Conservation (phyloP, 257 asterid species). For the Solanum paucissectum region DNA sequence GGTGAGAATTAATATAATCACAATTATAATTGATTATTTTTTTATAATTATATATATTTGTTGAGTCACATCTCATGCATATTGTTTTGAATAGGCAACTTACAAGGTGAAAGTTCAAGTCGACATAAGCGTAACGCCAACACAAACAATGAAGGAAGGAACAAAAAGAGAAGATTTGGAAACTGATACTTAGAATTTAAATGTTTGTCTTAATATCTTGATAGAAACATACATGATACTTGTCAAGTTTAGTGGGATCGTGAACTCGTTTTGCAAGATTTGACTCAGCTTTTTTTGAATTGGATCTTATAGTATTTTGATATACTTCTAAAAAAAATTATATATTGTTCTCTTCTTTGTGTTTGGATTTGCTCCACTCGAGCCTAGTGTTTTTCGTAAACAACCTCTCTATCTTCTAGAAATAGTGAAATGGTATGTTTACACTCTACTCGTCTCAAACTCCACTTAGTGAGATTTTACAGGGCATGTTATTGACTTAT, state of each 20-base stretch:
- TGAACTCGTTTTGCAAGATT: background rate
- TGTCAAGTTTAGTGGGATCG: background rate
- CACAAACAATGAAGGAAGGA: background rate
- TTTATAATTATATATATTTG: background rate
- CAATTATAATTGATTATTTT: background rate
- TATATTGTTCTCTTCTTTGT: too few species aligned
- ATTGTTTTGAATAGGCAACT: background rate
- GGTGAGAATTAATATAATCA: background rate
- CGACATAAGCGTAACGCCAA: conserved; percentile 2
- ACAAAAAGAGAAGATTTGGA: background rate
- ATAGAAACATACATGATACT: background rate
- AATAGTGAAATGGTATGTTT: too few species aligned
- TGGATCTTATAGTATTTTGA: background rate
- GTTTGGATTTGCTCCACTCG: too few species aligned
- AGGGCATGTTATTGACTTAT: too few species aligned
- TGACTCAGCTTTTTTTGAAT: background rate
- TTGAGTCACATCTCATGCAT: background rate
- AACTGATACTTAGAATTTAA: background rate
- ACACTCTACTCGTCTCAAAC: too few species aligned
- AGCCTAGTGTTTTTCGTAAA: too few species aligned
- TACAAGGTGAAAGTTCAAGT: background rate
- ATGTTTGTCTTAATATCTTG: background rate
- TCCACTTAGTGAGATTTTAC: too few species aligned
- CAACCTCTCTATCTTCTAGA: too few species aligned
- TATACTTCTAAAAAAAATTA: too few species aligned